Base-by-base conservation (phyloP, 2,329 filamentous ascomycete species). In the Fusarium clavum region DNA sequence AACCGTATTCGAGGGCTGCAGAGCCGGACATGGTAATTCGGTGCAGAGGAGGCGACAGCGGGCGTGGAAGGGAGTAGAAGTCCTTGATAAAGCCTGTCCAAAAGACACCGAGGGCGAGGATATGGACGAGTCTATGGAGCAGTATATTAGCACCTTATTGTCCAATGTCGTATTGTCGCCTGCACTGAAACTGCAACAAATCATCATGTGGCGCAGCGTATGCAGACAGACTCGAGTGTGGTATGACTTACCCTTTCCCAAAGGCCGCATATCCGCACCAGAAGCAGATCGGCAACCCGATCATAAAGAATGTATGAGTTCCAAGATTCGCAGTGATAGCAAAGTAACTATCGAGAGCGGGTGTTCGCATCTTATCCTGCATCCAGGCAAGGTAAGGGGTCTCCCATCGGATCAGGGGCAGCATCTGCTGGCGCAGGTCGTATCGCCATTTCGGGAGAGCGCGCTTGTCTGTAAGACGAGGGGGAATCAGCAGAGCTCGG, bases 291-390 rank as follows among this genome's bases (percentile, higher is more conserved):
- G 96, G 96, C 76, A 99, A 83, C 62, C 94, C 92, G 72, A 97
- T 87, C 94, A 98, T 98, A 85, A 98, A 99, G 84, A 98, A 98
- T 1, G 96, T 99, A 81, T 99, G 96, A 1, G 96, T 99, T 71
- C 96, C 94, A 58, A 98, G 88, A 80, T 98, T 99, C 69, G 96
- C 96, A 1, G 94, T 97, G 71, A 97, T 93, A 53, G 96, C 95
- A 81, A 99, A 99, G 84, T 98, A 99, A 68, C 93, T 93, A 81
- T 99, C 96, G 76, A 98, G 90, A 11, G 92, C 87, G 1, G 94
- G 93, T 22, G 93, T 91, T 76, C 95, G 92, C 78, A 95, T 81
- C 78, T 85, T 89, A 72, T 91, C 87, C 85, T 99, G 96, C 77
- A 97, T 83, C 83, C 88, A 91, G 61, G 95, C 95, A 20, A 99